Base-by-base conservation (phyloP, 2,329 filamentous ascomycete species). In the Ampelomyces quisqualis region DNA sequence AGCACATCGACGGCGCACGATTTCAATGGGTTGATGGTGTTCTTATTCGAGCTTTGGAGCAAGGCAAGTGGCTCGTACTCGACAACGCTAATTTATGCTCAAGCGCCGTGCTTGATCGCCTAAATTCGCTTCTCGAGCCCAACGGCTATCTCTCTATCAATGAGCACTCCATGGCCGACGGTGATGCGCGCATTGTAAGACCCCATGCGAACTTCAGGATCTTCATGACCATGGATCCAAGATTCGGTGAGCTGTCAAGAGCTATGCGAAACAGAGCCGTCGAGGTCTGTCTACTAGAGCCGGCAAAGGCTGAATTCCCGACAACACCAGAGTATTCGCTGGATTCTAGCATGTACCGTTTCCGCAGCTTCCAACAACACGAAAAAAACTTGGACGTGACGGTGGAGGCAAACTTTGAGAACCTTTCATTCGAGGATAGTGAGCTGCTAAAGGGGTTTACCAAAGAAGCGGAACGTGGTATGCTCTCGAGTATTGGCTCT, bases 31-130 rank as follows among this genome's bases (percentile, higher is more conserved):
- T 95, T 2, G 91, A 98, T 64, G 93, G 94, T 42, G 81, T 94
- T 33, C 83, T 98, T 29, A 85, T 97, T 33, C 85, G 90, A 56
- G 91, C 93, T 28, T 75, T 97, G 8, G 79, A 94, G 60, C 76
- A 85, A 54, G 93, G 93, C 10, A 80, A 90, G 46, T 98, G 93
- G 93, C 76, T 98, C 13, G 84, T 98, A 8, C 81, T 98, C 15
- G 93, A 98, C 69, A 96, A 98, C 68, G 93, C 94, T 45, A 98
- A 98, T 60, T 78, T 98, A 42, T 98, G 94, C 72, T 96, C 86
- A 59, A 86, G 91, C 17, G 95, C 91, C 5, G 93, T 98, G 1
- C 78, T 98, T 7, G 93, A 98, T 69, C 81, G 94, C 47, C 74
- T 98, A 36, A 98, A 98, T 66, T 97, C 93, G 0, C 73, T 98